Evolutionary conservation across 148 eudicot genomes (phyloP), one percentile per base, ranked within the genome.

Genomic region (Amaranthus palmeri): DNA sequence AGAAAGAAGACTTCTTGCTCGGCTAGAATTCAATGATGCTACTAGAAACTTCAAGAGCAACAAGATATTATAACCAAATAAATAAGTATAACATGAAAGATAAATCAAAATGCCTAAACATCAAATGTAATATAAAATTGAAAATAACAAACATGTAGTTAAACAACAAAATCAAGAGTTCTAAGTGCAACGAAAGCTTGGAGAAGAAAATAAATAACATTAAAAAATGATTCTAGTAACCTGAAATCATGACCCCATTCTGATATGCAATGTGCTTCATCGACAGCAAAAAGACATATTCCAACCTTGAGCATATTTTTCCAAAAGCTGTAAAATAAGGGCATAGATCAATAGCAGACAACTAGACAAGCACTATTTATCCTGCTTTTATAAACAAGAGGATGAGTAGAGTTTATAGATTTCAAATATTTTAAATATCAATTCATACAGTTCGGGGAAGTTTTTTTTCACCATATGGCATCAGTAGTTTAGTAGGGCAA

Each of bases 181-280:
- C 17, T 43, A n/a, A 54, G 54, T 12, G 42, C 5, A 53, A 53
- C 45, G 40, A 3, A 25, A 3, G 15, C 4, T 44, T 15, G 15
- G 10, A 70, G 42, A 45, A 51, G 48, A 15, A 43, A 47, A 25
- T 47, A 36, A 67, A 12, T 47, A 3, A 10, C 54, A 55, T 42
- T 15, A 47, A 25, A 3, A 50, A 13, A 25, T 42, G 46, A 46
- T 14, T 55, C 45, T 40, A 54, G 72, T 57, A 42, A 87, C 91
- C 97, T 84, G 88, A 91, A 91, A 86, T 87, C 84, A 78, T 91
- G 97, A 49, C 97, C 97, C 93, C 97, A 91, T 76, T 91, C 93
- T 59, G 93, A 88, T 75, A 91, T 88, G 85, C 97, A 91, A 76
- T 91, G 97, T 54, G 93, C 97, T 84, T 91, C 97, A 74, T 91